Conservation (phyloP, 2,329 filamentous ascomycete species). For the Albophoma yamanashiensis region DNA sequence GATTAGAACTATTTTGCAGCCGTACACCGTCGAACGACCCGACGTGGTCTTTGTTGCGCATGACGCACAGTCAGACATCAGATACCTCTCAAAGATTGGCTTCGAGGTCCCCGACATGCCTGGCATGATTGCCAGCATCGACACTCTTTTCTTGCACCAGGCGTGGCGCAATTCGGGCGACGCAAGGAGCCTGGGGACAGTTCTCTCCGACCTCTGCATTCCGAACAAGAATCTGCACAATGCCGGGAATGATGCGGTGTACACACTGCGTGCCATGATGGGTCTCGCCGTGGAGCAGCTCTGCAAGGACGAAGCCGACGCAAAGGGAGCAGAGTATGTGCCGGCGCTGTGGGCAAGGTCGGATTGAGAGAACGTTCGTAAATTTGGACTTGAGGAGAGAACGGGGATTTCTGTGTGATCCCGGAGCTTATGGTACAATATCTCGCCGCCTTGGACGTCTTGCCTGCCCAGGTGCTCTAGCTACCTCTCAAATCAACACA, state of each 20-base stretch:
- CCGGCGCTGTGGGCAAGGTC: constrained; percentile 2
- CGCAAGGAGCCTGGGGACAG: constrained; percentile 42
- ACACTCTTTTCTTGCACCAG: constrained; percentile 64
- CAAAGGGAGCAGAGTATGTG: constrained; percentile 6
- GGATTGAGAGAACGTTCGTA: not conserved
- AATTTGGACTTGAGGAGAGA: constrained; percentile 2
- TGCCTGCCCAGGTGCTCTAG: constrained; percentile 2
- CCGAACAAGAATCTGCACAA: constrained; percentile 64
- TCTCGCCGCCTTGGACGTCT: not conserved
- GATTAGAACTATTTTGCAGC: constrained; percentile 26
- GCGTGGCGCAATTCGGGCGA: constrained; percentile 44
- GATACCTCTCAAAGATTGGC: constrained; percentile 54
- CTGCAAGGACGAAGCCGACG: constrained; percentile 9
- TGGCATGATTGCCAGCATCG: constrained; percentile 51
- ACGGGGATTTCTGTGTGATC: not conserved
- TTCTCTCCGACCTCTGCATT: constrained; percentile 57
- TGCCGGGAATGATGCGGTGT: constrained; percentile 76
- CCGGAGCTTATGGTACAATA: not conserved
- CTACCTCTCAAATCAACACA: constrained; percentile 15
- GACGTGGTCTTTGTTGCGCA: constrained; percentile 75
- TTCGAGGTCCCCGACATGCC: constrained; percentile 45
- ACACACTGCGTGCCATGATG: constrained; percentile 65
- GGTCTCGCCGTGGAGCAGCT: constrained; percentile 21
- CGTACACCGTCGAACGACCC: constrained; percentile 15
- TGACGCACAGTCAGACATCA: constrained; percentile 55